phyloP scores from a whole-genome alignment of 1,284 basidiomycete species.

The Austroboletus rostrupii region DNA sequence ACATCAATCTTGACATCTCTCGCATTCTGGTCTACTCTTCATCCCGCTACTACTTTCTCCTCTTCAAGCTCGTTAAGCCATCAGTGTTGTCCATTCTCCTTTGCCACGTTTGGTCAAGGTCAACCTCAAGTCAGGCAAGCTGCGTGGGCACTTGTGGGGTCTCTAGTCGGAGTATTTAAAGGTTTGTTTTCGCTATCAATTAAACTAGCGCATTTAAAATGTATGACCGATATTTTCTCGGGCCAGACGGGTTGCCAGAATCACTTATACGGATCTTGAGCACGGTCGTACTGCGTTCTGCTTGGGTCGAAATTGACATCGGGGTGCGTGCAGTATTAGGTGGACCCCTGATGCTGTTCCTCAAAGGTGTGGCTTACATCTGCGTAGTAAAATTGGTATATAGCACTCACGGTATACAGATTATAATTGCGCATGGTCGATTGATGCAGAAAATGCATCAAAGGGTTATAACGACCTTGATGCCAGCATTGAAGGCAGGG shows the following conservation, averaged over 20 bases:
- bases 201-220: not conserved
- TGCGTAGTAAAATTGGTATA: not conserved
- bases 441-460: conserved; percentile 33
- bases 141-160: conserved; percentile 53
- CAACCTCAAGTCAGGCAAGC: conserved; percentile 69
- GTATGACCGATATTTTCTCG: conserved; percentile 1
- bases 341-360: conserved; percentile 64
- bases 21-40: conserved; percentile 57
- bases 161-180: conserved; percentile 38
- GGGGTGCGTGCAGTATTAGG: conserved; percentile 67
- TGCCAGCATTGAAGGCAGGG: not conserved
- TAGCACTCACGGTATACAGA: conserved; percentile 37
- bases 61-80: not conserved
- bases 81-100: conserved; percentile 39
- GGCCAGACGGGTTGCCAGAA: conserved; percentile 36
- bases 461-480: conserved; percentile 17
- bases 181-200: conserved; percentile 30
- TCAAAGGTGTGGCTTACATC: conserved; percentile 50
- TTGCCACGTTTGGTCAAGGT: conserved; percentile 49
- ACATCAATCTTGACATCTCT: conserved; percentile 45
- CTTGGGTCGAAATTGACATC: conserved; percentile 73
- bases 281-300: conserved; percentile 61
- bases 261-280: conserved; percentile 48
- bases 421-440: conserved; percentile 59
- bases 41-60: conserved; percentile 29